Base-by-base conservation (phyloP, 805 yeast genomes). In the Cyberlindnera galapagoensis region DNA sequence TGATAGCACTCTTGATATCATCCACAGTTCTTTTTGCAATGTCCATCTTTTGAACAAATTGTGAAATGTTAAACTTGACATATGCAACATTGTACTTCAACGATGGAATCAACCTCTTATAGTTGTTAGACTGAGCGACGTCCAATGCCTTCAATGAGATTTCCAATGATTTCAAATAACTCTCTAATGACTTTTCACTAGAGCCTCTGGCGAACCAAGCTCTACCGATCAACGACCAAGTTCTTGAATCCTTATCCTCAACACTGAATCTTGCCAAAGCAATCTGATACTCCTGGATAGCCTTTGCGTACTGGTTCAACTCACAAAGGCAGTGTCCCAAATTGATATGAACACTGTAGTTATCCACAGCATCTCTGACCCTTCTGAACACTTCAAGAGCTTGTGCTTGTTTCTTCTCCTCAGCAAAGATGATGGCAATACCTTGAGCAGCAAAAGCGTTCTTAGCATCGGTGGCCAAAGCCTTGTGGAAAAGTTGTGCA, bases 401-500 rank as follows among this genome's bases (percentile, higher is more conserved):
- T 39, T 78, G 67, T 17, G 74, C 76, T 21, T 74, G 61, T 45
- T 83, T 78, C 44, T 79, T 78, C 49, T 78, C 80, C 49, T 90
- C 97, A 9, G 94, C 94, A 56, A 86, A 82, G 5, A 87, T 76
- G 35, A 92, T 86, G 2, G 97, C 97, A 40, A 92, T 69, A 34
- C 99, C 99, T 58, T 92, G 98, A 1, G 98, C 97, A 5, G 98
- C 99, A 62, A 80, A 92, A 1, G 88, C 90, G 53, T 90, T 85
- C 44, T 71, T 67, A 3, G 88, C 75, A 60, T 92, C 97, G 18
- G 87, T 60, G 31, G 82, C 78, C 33, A 92, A 62, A 2, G 86
- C 96, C 59, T 92, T 92, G 49, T 86, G 83, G 56, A 76, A 90
- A 38, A 92, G 65, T 59, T 90, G 97, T 10, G 88, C 81, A n/a